phyloP scores from a whole-genome alignment of 169 alveolate genomes.

The Eimeria necatrix region DNA sequence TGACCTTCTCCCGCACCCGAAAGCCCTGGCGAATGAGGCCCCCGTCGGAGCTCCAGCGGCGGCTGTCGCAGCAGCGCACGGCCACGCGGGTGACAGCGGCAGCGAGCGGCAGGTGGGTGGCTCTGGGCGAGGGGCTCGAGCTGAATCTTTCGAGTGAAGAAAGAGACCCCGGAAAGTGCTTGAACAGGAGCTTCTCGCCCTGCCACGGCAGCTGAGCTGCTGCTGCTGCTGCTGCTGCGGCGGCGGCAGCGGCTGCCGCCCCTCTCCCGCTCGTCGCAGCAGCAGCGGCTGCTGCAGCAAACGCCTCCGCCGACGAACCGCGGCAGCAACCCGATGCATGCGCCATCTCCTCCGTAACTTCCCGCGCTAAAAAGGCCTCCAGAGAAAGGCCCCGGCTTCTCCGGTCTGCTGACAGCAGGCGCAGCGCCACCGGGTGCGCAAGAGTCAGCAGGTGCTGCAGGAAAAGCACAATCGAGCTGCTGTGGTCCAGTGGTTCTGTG shows the following conservation, averaged over 20 bases:
- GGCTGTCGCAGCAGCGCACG: slow-evolving; percentile 75
- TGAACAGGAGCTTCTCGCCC: not conserved
- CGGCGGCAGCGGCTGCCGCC: not conserved
- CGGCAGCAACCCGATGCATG: not conserved
- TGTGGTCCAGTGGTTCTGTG: slow-evolving; percentile 83
- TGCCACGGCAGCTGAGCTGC: slow-evolving; percentile 41
- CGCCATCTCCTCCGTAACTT: not conserved
- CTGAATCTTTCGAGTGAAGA: not conserved
- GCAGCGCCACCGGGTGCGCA: slow-evolving; percentile 81
- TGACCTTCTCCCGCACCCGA: slow-evolving; percentile 47
- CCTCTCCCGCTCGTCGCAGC: not conserved
- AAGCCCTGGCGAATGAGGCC: slow-evolving; percentile 58
- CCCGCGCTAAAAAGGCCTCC: not conserved
- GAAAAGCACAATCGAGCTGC: slow-evolving; percentile 83
- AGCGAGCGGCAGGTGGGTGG: slow-evolving; percentile 50
- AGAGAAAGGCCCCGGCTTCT: not conserved
- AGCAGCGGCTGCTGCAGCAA: slow-evolving; percentile 75
- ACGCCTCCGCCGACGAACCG: not conserved
- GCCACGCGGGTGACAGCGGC: slow-evolving; percentile 70
- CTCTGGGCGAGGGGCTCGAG: slow-evolving; percentile 12
- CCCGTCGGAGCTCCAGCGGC: slow-evolving; percentile 77
- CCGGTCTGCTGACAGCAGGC: not conserved
- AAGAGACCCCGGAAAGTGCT: not conserved
- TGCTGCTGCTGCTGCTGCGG: not conserved
- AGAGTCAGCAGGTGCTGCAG: slow-evolving; percentile 85